Evolutionary conservation across 1,284 basidiomycete genomes (phyloP), one percentile per base, ranked within the genome.

Genomic region (Ustilago esculenta): DNA sequence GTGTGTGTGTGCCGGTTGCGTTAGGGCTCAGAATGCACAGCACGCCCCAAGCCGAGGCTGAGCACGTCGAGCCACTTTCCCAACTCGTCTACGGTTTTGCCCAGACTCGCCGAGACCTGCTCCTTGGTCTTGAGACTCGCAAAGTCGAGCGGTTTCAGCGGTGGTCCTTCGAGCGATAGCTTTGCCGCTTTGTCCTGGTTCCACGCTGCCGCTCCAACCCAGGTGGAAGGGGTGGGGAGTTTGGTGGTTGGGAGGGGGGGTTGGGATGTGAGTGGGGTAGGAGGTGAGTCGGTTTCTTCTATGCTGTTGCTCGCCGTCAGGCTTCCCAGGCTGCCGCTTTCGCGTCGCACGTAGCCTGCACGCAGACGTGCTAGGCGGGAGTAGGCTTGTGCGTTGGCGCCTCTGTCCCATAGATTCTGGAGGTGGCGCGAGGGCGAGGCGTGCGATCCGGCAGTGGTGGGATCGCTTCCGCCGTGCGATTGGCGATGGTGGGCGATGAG

Each of bases 61-160:
- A 96, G 87, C 0, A 89, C 85, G 4, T 88, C 86, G 50, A 98
- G 83, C 92, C 92, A 96, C 67, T 87, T 85, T 3, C 87, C 86
- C 37, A 98, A 86, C 72, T 92, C 89, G 56, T 90, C 89, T 8
- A 96, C 88, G 1, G 90, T 91, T 42, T 85, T 84, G 32, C 88
- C 88, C 34, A 97, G 85, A 76, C 90, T 89, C 1, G 84, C 83
- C 69, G 91, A 90, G 0, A 90, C 89, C 30, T 85, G 85, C 27
- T 90, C 89, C 32, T 85, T 85, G 15, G 84, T 83, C 51, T 88
- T 85, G 34, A 93, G 82, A n/a, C 84, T 81, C 7, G 82, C 82
- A 59, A 92, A 88, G 78, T 94, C 89, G 15, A 94, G 84, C 2
- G 90, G 87, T 33, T 84, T 85, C 5, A 92, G 82, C 40, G 85